These are phyloP conservation scores for Neocallimastix lanati DNA, from an alignment of 192 early-diverging fungal species.

Conservation along the genomic window DNA sequence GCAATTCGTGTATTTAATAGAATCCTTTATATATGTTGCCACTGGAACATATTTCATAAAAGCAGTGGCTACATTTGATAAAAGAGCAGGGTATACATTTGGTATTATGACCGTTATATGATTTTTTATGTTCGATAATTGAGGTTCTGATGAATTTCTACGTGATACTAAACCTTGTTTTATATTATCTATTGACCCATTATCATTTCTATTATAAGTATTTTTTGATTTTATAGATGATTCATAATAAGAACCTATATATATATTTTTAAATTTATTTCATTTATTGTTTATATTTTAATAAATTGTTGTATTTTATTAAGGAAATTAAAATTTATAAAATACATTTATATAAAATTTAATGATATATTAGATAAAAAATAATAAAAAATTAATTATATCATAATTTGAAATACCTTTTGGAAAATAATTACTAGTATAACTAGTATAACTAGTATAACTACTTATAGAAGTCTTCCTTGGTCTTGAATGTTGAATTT, in stretches of 20 bases:
- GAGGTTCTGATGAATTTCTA: background rate
- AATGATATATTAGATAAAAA: too few species aligned
- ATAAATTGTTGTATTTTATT: too few species aligned
- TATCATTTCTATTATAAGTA: background rate
- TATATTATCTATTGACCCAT: background rate
- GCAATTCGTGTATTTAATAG: constrained; percentile 60
- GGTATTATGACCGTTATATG: background rate
- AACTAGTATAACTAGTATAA: background rate
- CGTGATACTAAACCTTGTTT: too few species aligned
- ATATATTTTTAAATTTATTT: too few species aligned
- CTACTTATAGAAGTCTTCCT: background rate
- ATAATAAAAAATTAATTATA: too few species aligned
- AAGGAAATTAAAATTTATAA: too few species aligned
- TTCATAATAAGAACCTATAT: background rate
- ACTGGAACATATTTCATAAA: constrained; percentile 37
- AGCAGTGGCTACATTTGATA: constrained; percentile 46
- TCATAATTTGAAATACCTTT: background rate
- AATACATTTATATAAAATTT: background rate
- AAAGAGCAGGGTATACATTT: constrained; percentile 51
- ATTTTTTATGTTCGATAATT: background rate
- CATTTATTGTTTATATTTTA: background rate
- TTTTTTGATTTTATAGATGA: background rate
- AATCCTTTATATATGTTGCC: constrained; percentile 50
- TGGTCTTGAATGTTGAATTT: background rate
- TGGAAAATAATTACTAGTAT: too few species aligned